These are phyloP conservation scores for Citrus sinensis DNA, from an alignment of 345 rosid genomes.

Conservation along the genomic window DNA sequence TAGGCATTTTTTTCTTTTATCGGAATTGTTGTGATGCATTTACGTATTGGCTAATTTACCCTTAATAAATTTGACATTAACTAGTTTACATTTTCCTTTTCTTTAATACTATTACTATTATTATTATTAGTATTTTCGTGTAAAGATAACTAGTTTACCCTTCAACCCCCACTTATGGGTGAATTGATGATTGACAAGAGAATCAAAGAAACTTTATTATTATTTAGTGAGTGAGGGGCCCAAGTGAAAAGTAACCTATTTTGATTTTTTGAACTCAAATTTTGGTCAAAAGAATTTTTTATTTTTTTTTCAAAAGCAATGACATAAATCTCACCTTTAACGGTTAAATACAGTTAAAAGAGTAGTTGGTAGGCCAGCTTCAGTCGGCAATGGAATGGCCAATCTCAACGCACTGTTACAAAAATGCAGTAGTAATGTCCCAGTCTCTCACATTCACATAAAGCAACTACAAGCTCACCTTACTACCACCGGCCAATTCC, in stretches of 20 bases:
- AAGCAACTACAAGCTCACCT: conserved; percentile 73
- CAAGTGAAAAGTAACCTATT: neutral
- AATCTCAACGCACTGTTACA: conserved; percentile 37
- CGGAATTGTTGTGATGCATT: too few species aligned
- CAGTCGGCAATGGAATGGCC: neutral
- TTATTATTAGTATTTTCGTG: too few species aligned
- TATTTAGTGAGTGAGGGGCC: neutral
- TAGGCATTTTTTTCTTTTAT: neutral
- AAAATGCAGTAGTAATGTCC: conserved; percentile 34
- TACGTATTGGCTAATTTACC: neutral
- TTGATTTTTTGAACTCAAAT: too few species aligned
- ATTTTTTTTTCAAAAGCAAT: too few species aligned
- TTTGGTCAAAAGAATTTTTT: too few species aligned
- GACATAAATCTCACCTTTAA: neutral
- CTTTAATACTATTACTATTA: too few species aligned
- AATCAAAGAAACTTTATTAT: neutral
- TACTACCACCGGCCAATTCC: conserved; percentile 48
- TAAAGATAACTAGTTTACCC: neutral
- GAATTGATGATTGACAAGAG: neutral
- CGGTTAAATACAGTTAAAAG: neutral
- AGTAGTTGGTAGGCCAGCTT: neutral
- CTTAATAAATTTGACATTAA: neutral
- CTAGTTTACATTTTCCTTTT: neutral
- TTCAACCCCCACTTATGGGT: neutral
- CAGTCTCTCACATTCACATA: conserved; percentile 29